Base-by-base conservation (phyloP, 2,329 filamentous ascomycete species). In the Reticulascus tulasneorum region DNA sequence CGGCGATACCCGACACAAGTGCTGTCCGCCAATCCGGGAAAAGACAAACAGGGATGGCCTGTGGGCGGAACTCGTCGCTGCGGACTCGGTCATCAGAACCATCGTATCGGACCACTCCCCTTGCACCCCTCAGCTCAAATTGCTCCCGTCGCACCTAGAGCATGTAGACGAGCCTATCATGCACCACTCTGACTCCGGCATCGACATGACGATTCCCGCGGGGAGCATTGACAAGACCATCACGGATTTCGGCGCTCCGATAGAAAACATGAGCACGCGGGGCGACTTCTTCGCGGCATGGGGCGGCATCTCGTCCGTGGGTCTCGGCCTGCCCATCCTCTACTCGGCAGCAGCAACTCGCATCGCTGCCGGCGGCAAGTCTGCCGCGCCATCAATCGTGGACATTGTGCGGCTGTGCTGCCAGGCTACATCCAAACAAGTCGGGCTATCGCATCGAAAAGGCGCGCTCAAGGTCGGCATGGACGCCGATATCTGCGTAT, bases 201-300 rank as follows among this genome's bases (percentile, higher is more conserved):
- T 77, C 40, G 73, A 75, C 42, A 58, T 77, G 49, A 64, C 64
- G 1, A 38, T 56, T 5, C 59, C 61, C 4, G 49, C 47, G 9
- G 51, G 50, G 9, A 28, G 27, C 25, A 29, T 58, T 32, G 41
- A 55, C 35, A 35, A 61, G 17, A 35, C 37, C 18, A 23, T 20
- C 3, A 60, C 60, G 41, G 51, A 62, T 56, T 51, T 37, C 15
- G 52, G 58, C 6, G 55, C 56, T 17, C 58, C 64, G 2, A 56
- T 62, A 23, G 62, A 67, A 16, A 50, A 58, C 4, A 25, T 29
- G 12, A 40, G 28, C 31, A 32, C 31, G 21, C 31, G 28, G n/a
- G 93, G 93, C 23, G 87, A 97, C 64, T 97, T 98, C 73, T 93
- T 97, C 64, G 80, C 84, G 5, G 90, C 90, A 1, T 98, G 93